A percentile compares a stretch with the other conserved stretches of the same genome.
Evolutionary conservation across 2,329 filamentous ascomycete species (phyloP).

Genomic region (Coniochaeta pulveracea): DNA sequence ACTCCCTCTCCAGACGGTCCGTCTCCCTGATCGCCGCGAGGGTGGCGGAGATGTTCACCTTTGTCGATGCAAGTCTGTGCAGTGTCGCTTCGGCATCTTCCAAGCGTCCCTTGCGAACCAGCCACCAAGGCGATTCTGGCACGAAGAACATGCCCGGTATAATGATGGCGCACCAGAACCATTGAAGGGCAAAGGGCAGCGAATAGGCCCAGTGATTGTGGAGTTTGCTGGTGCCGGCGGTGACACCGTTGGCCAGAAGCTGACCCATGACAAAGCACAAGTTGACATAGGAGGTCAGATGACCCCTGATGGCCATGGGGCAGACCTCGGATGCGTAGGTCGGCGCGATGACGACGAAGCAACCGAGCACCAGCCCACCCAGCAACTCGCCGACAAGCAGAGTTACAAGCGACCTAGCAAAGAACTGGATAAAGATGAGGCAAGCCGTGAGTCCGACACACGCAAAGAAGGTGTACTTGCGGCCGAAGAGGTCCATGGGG

Average conservation of each 20-base stretch:
- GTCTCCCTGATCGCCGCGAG: conserved; percentile 47
- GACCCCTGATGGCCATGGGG: conserved; percentile 43
- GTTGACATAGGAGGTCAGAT: conserved; percentile 48
- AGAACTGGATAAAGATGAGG: conserved; percentile 53
- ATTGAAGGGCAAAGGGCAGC: conserved; percentile 36
- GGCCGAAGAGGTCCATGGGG: conserved; percentile 32
- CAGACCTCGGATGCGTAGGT: conserved; percentile 52
- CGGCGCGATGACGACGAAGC: conserved; percentile 46
- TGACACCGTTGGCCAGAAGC: conserved; percentile 38
- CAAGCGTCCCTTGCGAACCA: conserved; percentile 28
- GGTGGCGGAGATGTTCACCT: conserved; percentile 34
- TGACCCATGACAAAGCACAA: conserved; percentile 53
- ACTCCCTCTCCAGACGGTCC: conserved; percentile 41
- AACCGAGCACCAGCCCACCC: conserved; percentile 48
- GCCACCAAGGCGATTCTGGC: conserved; percentile 39
- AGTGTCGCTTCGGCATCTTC: conserved; percentile 29
- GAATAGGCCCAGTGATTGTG: conserved; percentile 35
- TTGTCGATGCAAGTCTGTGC: conserved; percentile 29
- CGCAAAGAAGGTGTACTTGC: conserved; percentile 30
- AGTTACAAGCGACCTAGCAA: conserved; percentile 40
- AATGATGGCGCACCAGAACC: conserved; percentile 36
- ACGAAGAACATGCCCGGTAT: conserved; percentile 32
- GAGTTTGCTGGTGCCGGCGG: conserved; percentile 27
- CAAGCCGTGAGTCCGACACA: conserved; percentile 33
- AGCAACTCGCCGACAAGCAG: conserved; percentile 51